Evolutionary conservation across 768 basidiomycete species (phyloP), one percentile per base, ranked within the genome.

Genomic region (Tylopilus felleus): DNA sequence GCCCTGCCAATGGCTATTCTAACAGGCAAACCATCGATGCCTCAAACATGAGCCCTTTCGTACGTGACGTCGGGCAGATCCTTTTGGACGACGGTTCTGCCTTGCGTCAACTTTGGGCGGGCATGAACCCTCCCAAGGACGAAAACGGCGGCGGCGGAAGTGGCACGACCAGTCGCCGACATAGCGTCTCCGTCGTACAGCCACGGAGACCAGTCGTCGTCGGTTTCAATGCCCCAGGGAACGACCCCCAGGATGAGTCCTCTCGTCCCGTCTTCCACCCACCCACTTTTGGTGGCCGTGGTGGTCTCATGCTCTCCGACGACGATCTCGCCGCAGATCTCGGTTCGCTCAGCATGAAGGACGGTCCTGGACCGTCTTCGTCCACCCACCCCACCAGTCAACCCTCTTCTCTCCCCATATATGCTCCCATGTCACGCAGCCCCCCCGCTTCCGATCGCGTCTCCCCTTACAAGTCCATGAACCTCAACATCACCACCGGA

Each of bases 41-140:
- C 39, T 87, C 88, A 28, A 93, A 92, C 67, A 88, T 90, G 80
- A 85, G 82, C 58, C 91, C 90, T 0, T 93, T 93, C 66, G 81
- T 89, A n/a, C 76, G 90, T 22, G 89, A 93, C 67, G 86, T 93
- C 17, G 83, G 82, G 7, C 83, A 87, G 69, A 89, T 92, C 52
- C 70, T 91, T 33, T 70, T 85, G 46, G 88, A 90, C 62, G 88
- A 91, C 52, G 83, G 81, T 5, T 80, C 84, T 0, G 83, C 84
- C 0, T 81, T 90, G 60, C 76, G 86, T 31, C 86, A 90, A 58
- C 75, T 90, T 5, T 91, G 88, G 88, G 77, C 84, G 0, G 82
- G 85, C n/a, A 80, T 80, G 76, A 74, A 83, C 53, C 81, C 79
- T 0, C 83, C 80, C 5, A 76, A 80, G 33, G 84, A 85, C 56